phyloP scores from a whole-genome alignment of 805 yeast genomes.

The Myxozyma neotropica region DNA sequence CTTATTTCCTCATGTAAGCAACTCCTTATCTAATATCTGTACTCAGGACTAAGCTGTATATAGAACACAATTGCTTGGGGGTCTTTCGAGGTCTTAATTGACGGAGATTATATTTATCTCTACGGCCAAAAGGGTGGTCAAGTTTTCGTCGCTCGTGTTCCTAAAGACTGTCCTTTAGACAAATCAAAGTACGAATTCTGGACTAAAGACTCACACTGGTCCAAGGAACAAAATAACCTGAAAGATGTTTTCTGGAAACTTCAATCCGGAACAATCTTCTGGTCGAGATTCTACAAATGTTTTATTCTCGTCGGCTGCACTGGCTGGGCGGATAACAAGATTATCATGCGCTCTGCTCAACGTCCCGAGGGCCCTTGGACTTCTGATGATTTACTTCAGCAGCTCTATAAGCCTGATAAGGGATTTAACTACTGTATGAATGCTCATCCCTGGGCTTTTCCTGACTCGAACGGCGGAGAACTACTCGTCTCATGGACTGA shows the following conservation, averaged over 20 bases:
- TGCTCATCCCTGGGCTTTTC: conserved; percentile 35
- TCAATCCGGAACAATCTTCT: conserved; percentile 32
- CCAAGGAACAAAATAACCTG: conserved; percentile 14
- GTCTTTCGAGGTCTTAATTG: conserved; percentile 23
- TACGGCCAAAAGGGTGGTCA: conserved; percentile 28
- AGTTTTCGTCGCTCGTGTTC: conserved; percentile 25
- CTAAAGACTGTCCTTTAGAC: conserved; percentile 21
- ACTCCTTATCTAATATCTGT: not conserved
- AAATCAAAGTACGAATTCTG: conserved; percentile 25
- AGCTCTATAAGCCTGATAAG: conserved; percentile 21
- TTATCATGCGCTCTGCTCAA: conserved; percentile 31
- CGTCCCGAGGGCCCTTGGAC: conserved; percentile 35
- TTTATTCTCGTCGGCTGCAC: conserved; percentile 31
- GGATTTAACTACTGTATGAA: conserved; percentile 33
- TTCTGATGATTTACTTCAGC: conserved; percentile 17
- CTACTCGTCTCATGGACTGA: conserved; percentile 33
- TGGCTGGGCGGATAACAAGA: conserved; percentile 31
- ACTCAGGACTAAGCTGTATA: not conserved
- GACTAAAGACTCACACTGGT: conserved; percentile 22
- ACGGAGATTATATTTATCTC: conserved; percentile 22
- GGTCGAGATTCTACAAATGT: conserved; percentile 26
- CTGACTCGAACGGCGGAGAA: conserved; percentile 28
- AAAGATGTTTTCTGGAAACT: conserved; percentile 29
- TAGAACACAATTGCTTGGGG: conserved; percentile 25
- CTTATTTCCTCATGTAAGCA: conserved; percentile 11